Evolutionary conservation across 2,329 filamentous ascomycete species (phyloP), one percentile per base, ranked within the genome.

Genomic region (Magnaporthales sp.): DNA sequence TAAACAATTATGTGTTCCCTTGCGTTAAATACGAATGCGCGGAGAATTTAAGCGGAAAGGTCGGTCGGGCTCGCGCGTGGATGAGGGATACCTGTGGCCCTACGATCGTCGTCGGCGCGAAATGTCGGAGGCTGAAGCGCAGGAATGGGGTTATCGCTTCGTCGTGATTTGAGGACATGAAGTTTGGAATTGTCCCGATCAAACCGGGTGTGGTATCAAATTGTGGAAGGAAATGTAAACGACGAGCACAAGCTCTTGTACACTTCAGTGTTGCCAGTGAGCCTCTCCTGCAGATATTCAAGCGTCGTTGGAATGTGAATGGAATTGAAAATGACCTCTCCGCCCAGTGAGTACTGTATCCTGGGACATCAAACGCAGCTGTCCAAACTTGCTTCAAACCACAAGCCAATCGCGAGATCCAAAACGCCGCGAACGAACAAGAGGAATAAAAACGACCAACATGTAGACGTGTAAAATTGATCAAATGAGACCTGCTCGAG

Each of bases 401-500:
- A 60, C 24, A 27, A 26, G 62, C 61, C 29, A 63, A 32, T 32
- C 27, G 19, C 38, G 38, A 51, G 19, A 32, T 32, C 62, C 62
- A 63, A 61, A 24, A 31, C 62, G 22, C 27, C 62, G 31, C 29
- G 24, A 22, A 19, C 29, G 24, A 60, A 27, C 26, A 22, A 4
- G 11, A 58, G 24, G 10, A 30, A 38, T 10, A 63, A 29, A 27
- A 27, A 62, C 15, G 31, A 63, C 15, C 61, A 63, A 63, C 19
- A 63, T n/a, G 58, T 24, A 62, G 60, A 63, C 6, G 15, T 15
- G 27, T 27, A 30, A 60, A 27, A 19, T 15, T 19, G 27, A 60
- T 64, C 69, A 86, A 65, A 85, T 81, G 61, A 84, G 69, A 3
- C 85, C 85, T n/a, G 86, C 86, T 67, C 86, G 76, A 0, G 86